Evolutionary conservation across 352 stramenopile genomes (phyloP).

Genomic region (Pythium volutum): DNA sequence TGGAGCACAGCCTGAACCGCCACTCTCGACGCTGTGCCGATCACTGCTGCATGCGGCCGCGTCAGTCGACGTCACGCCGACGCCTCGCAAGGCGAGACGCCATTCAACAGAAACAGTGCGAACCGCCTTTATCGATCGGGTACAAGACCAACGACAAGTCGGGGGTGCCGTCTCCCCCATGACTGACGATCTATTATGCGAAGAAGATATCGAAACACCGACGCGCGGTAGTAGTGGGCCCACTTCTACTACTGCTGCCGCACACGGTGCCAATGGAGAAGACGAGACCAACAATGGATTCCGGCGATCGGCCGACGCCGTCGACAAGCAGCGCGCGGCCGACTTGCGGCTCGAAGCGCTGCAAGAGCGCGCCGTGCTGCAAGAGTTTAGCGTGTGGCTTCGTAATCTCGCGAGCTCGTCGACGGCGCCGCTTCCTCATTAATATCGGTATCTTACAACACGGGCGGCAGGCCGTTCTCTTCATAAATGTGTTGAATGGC

Average conservation of each 20-base stretch:
- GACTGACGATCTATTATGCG: constrained; percentile 54
- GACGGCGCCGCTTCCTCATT: background rate
- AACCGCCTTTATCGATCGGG: background rate
- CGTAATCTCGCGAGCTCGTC: constrained; percentile 38
- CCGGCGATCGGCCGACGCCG: constrained; percentile 2
- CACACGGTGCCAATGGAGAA: background rate
- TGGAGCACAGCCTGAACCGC: constrained; percentile 1
- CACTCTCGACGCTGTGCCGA: constrained; percentile 45
- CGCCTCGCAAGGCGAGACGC: constrained; percentile 9
- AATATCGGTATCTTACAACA: constrained; percentile 9
- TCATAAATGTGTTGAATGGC: constrained; percentile 78
- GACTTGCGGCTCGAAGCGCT: constrained; percentile 28
- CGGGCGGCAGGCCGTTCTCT: constrained; percentile 38
- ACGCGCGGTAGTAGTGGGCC: background rate
- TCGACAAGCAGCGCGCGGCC: background rate
- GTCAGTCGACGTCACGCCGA: constrained; percentile 38
- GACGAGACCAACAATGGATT: constrained; percentile 2
- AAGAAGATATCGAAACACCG: constrained; percentile 59
- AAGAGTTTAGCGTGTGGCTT: constrained; percentile 80
- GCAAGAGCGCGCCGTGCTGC: constrained; percentile 75
- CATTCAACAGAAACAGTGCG: background rate
- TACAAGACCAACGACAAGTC: background rate
- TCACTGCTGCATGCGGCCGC: constrained; percentile 51
- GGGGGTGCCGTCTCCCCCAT: constrained; percentile 32
- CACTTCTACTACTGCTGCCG: no score